phyloP scores from a whole-genome alignment of 306 rosid genomes.

The Phaseolus lunatus region DNA sequence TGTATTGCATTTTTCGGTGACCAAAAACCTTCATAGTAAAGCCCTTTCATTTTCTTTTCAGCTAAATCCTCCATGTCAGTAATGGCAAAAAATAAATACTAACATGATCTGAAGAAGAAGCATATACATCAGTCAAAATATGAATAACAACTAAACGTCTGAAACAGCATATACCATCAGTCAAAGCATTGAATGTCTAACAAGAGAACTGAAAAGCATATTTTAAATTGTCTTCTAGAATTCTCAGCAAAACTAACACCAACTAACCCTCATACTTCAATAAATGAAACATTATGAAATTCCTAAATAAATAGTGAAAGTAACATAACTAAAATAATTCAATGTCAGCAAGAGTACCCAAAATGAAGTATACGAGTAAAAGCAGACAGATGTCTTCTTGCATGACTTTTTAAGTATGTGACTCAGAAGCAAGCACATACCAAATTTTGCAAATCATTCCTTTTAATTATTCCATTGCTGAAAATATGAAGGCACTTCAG shows the following conservation, averaged over 20 bases:
- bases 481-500: constrained; percentile 89
- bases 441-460: constrained; percentile 83
- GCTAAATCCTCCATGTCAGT: constrained; percentile 1
- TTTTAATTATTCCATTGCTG: constrained; percentile 87
- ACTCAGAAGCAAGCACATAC: constrained; percentile 60
- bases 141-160: neutral
- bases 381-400: constrained; percentile 33
- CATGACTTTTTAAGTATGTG: constrained; percentile 21
- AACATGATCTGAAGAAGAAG: neutral
- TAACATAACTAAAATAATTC: constrained; percentile 25
- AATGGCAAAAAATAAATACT: neutral
- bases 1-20: neutral
- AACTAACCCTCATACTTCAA: constrained; percentile 15
- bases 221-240: neutral
- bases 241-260: neutral
- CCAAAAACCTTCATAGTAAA: neutral
- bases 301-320: constrained; percentile 1
- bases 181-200: constrained; percentile 24
- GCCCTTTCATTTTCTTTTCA: neutral
- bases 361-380: constrained; percentile 22
- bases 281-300: constrained; percentile 27
- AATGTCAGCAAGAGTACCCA: constrained; percentile 32
- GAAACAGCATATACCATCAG: constrained; percentile 12
- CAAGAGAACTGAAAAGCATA: constrained; percentile 1
- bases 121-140: neutral